phyloP scores from a whole-genome alignment of 2,329 filamentous ascomycete genomes.

The Ophiostoma montium region DNA sequence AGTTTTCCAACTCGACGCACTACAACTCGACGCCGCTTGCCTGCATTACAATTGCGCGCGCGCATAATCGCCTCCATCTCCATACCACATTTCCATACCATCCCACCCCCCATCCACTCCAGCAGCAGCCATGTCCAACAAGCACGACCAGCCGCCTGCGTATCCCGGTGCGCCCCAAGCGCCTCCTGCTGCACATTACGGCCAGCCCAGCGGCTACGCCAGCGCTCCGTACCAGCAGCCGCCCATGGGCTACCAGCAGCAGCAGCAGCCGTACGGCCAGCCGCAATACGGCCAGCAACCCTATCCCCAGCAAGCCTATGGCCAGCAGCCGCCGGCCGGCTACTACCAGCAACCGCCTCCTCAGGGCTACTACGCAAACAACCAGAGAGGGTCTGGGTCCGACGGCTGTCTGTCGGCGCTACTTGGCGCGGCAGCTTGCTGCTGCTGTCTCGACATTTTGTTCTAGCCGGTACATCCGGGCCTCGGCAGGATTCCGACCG shows the following conservation, averaged over 20 bases:
- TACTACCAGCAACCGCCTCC: constrained; percentile 20
- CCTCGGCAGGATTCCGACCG: not conserved
- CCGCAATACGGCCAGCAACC: constrained; percentile 18
- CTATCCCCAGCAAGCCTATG: constrained; percentile 20
- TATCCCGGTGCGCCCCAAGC: constrained; percentile 26
- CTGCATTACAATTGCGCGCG: not conserved
- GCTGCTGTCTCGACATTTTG: constrained; percentile 43
- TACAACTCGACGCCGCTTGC: not conserved
- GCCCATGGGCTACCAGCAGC: constrained; percentile 31
- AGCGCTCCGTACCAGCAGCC: constrained; percentile 23
- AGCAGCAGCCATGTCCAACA: constrained; percentile 28
- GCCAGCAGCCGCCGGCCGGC: constrained; percentile 18
- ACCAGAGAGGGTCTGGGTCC: constrained; percentile 1
- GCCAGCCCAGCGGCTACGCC: constrained; percentile 9
- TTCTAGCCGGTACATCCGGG: constrained; percentile 25
- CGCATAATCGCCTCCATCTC: not conserved
- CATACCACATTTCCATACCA: not conserved
- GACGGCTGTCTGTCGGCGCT: constrained; percentile 28
- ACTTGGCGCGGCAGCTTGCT: constrained; percentile 39
- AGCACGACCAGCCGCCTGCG: constrained; percentile 30
- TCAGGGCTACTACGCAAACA: constrained; percentile 8
- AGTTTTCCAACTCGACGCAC: not conserved
- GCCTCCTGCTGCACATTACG: constrained; percentile 15
- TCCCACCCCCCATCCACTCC: not conserved
- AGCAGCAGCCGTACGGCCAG: constrained; percentile 20